Evolutionary conservation across 352 stramenopile genomes (phyloP), one percentile per base, ranked within the genome.

Genomic region (Plasmopara viticola): DNA sequence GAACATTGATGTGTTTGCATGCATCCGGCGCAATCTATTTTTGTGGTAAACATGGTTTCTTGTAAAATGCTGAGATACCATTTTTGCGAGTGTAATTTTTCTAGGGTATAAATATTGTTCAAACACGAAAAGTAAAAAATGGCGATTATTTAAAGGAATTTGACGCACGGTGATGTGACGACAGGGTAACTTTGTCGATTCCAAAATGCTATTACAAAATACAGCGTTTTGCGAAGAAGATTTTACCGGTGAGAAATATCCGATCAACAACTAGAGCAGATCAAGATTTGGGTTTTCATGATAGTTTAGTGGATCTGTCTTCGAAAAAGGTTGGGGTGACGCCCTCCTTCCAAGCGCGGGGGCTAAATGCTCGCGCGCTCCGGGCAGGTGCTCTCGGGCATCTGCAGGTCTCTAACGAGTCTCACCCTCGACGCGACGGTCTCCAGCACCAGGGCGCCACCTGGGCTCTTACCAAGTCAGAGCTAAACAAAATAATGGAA

Each of bases 1-100:
- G 78, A 31, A 68, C 66, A 18, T 59, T 87, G 13, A 57, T 86
- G 25, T 84, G 78, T 46, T 64, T 66, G 7, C 76, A 84, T 44
- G 45, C 53, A 3, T 25, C 53, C 25, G 72, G 63, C 4, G 64
- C 59, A 8, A 67, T 60, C 0, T 90, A 81, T 51, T 43, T n/a
- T 90, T 49, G 44, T 68, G 48, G 78, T 86, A 61, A n/a, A 40
- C 13, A 20, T 49, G 10, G 15, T 39, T 6, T 41, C 3, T n/a
- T 20, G 14, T 39, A 9, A 4, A 29, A 17, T 51, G 7, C 15
- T 38, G 14, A 35, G 1, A 25, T 25, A 25, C 3, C 20, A 25
- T 25, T 25, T 3, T 25, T 25, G 20, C 20, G 1, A 25, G 20
- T 25, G 20, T 25, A 25, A 3, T 3, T 25, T 25, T 25, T 3